phyloP scores from a whole-genome alignment of 2,329 filamentous ascomycete species.

The Myriosclerotinia scirpicola region DNA sequence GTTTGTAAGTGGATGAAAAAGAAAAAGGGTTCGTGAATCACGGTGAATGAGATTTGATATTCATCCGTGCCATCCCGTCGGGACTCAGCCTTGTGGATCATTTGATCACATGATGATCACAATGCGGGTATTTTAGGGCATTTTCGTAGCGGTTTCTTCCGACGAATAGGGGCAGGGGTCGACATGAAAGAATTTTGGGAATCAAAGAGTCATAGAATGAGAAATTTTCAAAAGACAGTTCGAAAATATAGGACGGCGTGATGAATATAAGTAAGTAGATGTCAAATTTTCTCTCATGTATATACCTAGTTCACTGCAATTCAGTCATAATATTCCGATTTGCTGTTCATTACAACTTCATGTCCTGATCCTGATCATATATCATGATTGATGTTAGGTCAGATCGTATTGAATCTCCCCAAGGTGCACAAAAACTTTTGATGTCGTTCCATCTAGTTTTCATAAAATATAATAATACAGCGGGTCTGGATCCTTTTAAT shows the following conservation, averaged over 20 bases:
- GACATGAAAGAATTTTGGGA: not conserved
- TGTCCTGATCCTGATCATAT: not conserved
- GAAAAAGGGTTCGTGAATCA: not conserved
- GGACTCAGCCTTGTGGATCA: conserved; percentile 18
- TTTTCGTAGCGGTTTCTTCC: conserved; percentile 12
- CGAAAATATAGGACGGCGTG: not conserved
- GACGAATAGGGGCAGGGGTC: not conserved
- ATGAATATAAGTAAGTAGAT: not conserved
- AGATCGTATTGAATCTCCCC: not conserved
- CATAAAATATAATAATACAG: not conserved
- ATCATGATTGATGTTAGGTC: not conserved
- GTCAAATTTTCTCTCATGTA: not conserved
- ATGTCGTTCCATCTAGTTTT: not conserved
- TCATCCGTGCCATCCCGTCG: not conserved
- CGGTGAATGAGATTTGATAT: not conserved
- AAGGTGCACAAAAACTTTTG: not conserved
- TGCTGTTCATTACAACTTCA: not conserved
- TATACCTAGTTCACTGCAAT: not conserved
- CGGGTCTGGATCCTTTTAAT: conserved; percentile 19
- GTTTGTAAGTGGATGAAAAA: not conserved
- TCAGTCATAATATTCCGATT: not conserved
- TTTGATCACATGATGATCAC: not conserved
- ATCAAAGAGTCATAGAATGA: conserved; percentile 2
- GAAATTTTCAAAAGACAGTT: not conserved
- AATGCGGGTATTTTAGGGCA: not conserved